Conservation (phyloP, 1,284 basidiomycete genomes). For the Salmacisia buchloeana region DNA sequence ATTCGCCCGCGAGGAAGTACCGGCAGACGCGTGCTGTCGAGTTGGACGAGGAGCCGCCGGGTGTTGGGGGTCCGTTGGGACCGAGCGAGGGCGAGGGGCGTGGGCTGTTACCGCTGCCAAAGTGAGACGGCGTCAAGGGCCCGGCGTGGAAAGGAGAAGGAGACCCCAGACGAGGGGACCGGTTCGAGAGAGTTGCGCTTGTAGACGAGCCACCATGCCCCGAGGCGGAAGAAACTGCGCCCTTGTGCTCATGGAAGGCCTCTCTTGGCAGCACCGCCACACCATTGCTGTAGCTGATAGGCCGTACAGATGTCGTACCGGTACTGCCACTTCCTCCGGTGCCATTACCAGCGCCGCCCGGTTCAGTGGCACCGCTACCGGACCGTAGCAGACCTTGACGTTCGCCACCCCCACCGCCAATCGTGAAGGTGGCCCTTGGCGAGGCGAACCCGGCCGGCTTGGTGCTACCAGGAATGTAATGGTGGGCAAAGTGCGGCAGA, state of each 20-base stretch:
- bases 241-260: constrained; percentile 10
- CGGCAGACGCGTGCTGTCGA: constrained; percentile 65
- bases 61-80: not conserved
- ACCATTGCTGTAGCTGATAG: constrained; percentile 6
- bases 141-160: not conserved
- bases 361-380: not conserved
- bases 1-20: constrained; percentile 94
- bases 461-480: constrained; percentile 5
- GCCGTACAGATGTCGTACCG: not conserved
- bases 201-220: too few species aligned
- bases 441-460: constrained; percentile 1
- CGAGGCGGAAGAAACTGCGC: not conserved
- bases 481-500: constrained; percentile 1
- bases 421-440: not conserved
- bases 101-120: not conserved
- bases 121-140: constrained; percentile 1
- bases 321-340: not conserved
- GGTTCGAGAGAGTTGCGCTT: not conserved
- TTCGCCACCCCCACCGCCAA: not conserved
- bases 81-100: not conserved
- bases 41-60: constrained; percentile 4
- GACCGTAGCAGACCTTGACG: not conserved
- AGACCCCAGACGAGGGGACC: not conserved
- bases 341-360: not conserved
- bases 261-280: constrained; percentile 11